Base-by-base conservation (phyloP, 1,139 yeast genomes). In the Debaryomyces nepalensis region DNA sequence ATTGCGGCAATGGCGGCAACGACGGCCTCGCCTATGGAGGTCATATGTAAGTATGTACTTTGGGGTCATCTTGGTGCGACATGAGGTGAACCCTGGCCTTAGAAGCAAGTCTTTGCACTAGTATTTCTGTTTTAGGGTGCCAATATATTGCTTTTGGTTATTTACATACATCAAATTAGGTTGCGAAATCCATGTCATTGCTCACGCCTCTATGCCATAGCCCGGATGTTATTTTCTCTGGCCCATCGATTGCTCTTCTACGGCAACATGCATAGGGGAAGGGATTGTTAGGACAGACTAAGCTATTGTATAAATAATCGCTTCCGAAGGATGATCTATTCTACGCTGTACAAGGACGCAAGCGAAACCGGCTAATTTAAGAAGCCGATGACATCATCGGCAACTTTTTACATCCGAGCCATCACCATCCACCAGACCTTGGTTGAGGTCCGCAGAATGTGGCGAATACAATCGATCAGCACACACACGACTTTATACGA, bases 11-110 rank as follows among this genome's bases (percentile, higher is more conserved):
- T 5, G 7, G 5, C 21, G 32, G 32, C 12, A 29, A 10, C 7
- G 3, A 16, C 6, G 32, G 19, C 32, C 4, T 16, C 15, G 11
- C 32, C 21, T n/a, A 29, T 16, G 18, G 15, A 29, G 32, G 32
- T 29, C 32, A 29, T 18, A 18, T 29, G 5, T 16, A 16, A 29
- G 18, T 29, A 29, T 29, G 21, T 29, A 29, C 9, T 4, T 10
- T 5, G 5, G 5, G 32, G 32, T 29, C 32, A 29, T 29, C 21
- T 29, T 29, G 32, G 18, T 16, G 32, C 32, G 4, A 4, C 20
- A 10, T 29, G 18, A 29, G 20, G 32, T 29, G 32, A 29, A 29
- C 32, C 32, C 32, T 29, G 32, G 32, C 18, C 15, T 16, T 12
- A 3, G 9, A 2, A 9, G 20, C n/a, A 29, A 14, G 16, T 29